A percentile compares a stretch with the other conserved stretches of the same genome.
Evolutionary conservation across 2,329 filamentous ascomycete species (phyloP).

Genomic region (Ploettnerulaceae sp.): DNA sequence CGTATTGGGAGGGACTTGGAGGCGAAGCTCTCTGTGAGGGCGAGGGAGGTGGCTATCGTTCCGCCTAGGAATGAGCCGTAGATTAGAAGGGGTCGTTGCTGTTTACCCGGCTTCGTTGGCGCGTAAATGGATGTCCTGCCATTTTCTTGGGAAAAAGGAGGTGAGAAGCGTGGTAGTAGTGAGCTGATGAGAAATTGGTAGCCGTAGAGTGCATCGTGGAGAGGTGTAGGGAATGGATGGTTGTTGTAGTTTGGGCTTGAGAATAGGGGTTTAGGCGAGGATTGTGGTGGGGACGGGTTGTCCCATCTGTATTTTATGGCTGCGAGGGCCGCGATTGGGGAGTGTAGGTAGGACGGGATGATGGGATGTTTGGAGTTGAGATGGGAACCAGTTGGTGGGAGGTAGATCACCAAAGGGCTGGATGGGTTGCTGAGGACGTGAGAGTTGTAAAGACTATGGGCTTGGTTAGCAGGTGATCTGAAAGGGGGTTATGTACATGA

Average conservation of each 20-base stretch:
- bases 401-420: constrained; percentile 48
- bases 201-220: constrained; percentile 51
- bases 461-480: constrained; percentile 15
- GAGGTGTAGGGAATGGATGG: constrained; percentile 48
- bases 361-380: constrained; percentile 38
- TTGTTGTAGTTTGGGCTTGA: constrained; percentile 16
- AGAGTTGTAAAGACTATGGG: constrained; percentile 28
- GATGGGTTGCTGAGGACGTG: constrained; percentile 28
- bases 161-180: constrained; percentile 16
- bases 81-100: constrained; percentile 34
- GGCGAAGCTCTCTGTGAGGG: constrained; percentile 49
- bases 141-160: constrained; percentile 29
- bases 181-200: constrained; percentile 37
- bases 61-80: constrained; percentile 56
- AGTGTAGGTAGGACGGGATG: constrained; percentile 39
- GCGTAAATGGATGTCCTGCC: constrained; percentile 34
- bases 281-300: constrained; percentile 12
- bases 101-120: not conserved
- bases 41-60: constrained; percentile 50
- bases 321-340: constrained; percentile 46
- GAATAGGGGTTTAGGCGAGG: constrained; percentile 9
- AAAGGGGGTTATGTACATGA: not conserved
- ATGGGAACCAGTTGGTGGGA: constrained; percentile 44
- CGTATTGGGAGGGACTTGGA: constrained; percentile 35
- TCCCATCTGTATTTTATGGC: constrained; percentile 58